Base-by-base conservation (phyloP, 805 yeast species). In the Ogataea nitratoaversa region DNA sequence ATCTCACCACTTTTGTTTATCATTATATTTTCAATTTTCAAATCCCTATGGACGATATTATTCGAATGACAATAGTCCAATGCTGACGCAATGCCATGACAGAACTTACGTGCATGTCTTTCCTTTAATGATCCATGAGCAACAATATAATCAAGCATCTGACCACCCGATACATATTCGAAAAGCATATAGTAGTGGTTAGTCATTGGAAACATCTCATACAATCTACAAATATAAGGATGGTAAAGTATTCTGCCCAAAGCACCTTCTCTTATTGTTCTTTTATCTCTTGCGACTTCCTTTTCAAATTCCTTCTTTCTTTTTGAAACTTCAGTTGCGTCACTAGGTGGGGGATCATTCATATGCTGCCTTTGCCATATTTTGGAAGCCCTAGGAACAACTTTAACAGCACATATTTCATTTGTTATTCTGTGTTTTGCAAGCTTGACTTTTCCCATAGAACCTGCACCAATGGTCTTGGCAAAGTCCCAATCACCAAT, bases 361-460 rank as follows among this genome's bases (percentile, higher is more conserved):
- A 76, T 73, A 59, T 84, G 90, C 30, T 80, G 82, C 46, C 89
- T 69, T 48, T 80, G 79, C 65, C 83, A 85, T 8, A 83, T 67
- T 51, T 79, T 83, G 5, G 88, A 83, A 6, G 96, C 96, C 51
- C 95, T 70, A 19, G 95, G 95, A 29, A 91, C 93, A 40, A 91
- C 90, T 60, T 91, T 91, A 20, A 91, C 90, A 0, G 95, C 95
- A 65, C 96, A 91, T 12, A 87, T 73, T 52, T 86, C 90, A 44
- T 76, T 78, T 1, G 96, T 87, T 27, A 78, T 63, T 49, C 84
- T 77, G 66, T 90, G 95, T 54, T 79, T 82, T 2, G 98, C 98
- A 30, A 93, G 70, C 65, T 93, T 93, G 36, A 93, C 99, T 62
- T 91, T 95, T 43, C 99, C 99, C 99, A 93, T 93, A 0, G 96